These are phyloP conservation scores for Globisporangium abappressorium DNA, from an alignment of 352 stramenopile genomes.

Conservation along the genomic window DNA sequence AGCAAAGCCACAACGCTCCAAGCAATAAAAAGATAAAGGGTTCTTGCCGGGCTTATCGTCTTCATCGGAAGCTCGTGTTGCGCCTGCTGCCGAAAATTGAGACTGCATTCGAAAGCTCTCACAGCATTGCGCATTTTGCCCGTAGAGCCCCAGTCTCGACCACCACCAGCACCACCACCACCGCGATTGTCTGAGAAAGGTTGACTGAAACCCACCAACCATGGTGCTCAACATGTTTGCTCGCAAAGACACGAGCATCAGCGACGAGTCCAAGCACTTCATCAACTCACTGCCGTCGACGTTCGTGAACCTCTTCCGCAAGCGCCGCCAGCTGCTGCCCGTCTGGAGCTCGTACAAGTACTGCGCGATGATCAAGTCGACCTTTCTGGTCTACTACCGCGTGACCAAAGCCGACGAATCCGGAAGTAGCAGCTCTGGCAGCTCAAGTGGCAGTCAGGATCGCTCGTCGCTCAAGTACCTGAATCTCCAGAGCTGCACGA, in stretches of 20 bases:
- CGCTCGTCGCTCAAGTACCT: constrained; percentile 62
- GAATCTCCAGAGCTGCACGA: constrained; percentile 70
- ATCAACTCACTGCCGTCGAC: constrained; percentile 79
- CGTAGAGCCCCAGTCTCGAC: not conserved
- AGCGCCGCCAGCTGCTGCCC: constrained; percentile 72
- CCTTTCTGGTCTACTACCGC: constrained; percentile 82
- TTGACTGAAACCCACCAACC: not conserved
- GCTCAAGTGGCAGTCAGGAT: constrained; percentile 3
- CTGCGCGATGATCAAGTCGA: constrained; percentile 87
- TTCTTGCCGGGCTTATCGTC: not conserved
- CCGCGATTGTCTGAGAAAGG: not conserved
- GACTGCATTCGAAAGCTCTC: not conserved
- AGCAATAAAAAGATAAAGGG: not conserved
- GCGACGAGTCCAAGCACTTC: constrained; percentile 80
- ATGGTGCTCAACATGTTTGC: constrained; percentile 84
- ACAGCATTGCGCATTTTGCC: constrained; percentile 4
- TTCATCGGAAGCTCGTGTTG: not conserved
- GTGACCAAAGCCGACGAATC: constrained; percentile 48
- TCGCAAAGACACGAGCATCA: constrained; percentile 64
- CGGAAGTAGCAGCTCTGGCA: constrained; percentile 18
- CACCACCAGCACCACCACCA: not conserved
- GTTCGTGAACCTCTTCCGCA: constrained; percentile 85
- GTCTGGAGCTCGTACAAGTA: constrained; percentile 87
- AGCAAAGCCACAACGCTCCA: not conserved
- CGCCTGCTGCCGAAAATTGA: not conserved